phyloP scores from a whole-genome alignment of 1,284 basidiomycete genomes.

The Leccinum glutinopallens region DNA sequence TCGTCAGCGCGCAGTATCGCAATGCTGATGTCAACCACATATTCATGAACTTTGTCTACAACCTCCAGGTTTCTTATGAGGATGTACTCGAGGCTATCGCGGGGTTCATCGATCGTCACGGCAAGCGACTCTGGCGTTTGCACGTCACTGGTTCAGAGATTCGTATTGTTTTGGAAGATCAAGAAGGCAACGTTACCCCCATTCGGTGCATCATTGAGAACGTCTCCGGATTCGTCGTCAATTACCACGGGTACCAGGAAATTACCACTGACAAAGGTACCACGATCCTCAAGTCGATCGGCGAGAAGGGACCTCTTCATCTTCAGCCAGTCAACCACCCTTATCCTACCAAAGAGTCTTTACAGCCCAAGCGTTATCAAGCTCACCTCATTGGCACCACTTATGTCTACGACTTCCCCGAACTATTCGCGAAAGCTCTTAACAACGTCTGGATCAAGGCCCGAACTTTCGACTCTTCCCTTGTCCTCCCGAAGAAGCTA shows the following conservation, averaged over 20 bases:
- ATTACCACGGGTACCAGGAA: conserved; percentile 99
- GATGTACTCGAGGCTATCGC: conserved; percentile 95
- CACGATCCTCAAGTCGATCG: conserved; percentile 94
- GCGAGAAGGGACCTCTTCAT: conserved; percentile 60
- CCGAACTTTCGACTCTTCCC: conserved; percentile 62
- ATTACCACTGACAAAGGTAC: conserved; percentile 94
- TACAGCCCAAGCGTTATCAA: conserved; percentile 98
- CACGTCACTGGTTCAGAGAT: conserved; percentile 99
- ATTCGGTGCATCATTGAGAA: conserved; percentile 99
- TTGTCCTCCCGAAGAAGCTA: conserved; percentile 56
- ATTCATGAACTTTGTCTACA: conserved; percentile 98
- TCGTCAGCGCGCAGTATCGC: conserved; percentile 84
- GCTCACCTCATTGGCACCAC: conserved; percentile 99
- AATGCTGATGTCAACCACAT: conserved; percentile 96
- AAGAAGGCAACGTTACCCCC: conserved; percentile 89
- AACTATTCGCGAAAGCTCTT: conserved; percentile 70
- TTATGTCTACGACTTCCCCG: conserved; percentile 99
- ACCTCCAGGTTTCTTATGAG: conserved; percentile 92
- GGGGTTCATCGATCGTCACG: conserved; percentile 98
- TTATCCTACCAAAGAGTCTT: conserved; percentile 97
- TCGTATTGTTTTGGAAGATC: conserved; percentile 91
- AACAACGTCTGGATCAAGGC: conserved; percentile 90
- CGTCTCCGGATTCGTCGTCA: conserved; percentile 98
- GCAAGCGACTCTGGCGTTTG: conserved; percentile 96
- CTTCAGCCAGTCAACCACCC: conserved; percentile 90